Evolutionary conservation across 2,329 filamentous ascomycete species (phyloP), one percentile per base, ranked within the genome.

Genomic region (Chrysoporthe puriensis): DNA sequence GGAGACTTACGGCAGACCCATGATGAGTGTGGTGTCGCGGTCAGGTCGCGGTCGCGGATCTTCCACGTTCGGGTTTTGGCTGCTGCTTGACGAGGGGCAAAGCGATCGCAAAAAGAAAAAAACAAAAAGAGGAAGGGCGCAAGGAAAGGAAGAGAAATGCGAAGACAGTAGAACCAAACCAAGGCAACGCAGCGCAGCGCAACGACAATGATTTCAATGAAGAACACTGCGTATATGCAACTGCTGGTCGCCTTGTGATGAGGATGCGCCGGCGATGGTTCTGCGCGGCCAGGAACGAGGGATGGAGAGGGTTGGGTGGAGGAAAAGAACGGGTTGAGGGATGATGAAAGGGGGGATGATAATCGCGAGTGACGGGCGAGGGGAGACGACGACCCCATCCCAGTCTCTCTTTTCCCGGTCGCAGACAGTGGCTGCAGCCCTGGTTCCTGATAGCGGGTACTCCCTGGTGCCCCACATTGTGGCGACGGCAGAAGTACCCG

Each of bases 1-100:
- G 2, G 7, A 56, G 14, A 68, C 68, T 70, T 48, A 70, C 68
- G 68, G 68, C 46, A 70, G 62, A 68, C 68, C 68, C 68, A 70
- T 70, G 59, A 34, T 68, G 63, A 59, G 26, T 46, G 21, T 32
- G 9, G 34, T 48, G 43, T 59, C 54, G 44, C 63, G 42, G n/a
- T 36, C 42, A 26, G n/a, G 43, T 50, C 62, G 40, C 59, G 59
- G 36, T 57, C 40, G 42, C 56, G 50, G 26, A 43, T 63, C 26
- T 54, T 57, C 40, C 56, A 50, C 18, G 26, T 43, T 60, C 21
- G 4, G 21, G 32, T 21, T 34, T 58, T 56, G 56, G 64, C 64
- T 61, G 36, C 36, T 57, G 62, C 26, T 34, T 54, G 62, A 52
- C 64, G 62, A 69, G 60, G 67, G 59, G 64, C 21, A 36, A 56